A percentile compares a stretch with the other conserved stretches of the same genome.
phyloP scores from a whole-genome alignment of 805 yeast species.

The Wickerhamiella cacticola region DNA sequence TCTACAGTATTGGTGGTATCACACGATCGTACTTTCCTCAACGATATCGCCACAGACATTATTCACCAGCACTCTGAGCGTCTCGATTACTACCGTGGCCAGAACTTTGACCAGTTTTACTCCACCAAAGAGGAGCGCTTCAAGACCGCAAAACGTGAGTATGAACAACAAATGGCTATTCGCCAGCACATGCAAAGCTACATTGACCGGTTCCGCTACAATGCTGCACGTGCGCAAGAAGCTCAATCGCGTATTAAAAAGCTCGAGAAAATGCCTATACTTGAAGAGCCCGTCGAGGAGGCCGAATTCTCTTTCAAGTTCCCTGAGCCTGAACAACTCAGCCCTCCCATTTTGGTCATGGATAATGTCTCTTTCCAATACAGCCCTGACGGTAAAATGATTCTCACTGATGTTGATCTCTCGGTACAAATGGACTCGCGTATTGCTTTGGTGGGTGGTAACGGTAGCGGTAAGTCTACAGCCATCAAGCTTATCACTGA shows the following conservation, averaged over 20 bases:
- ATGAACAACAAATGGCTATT: slow-evolving; percentile 93
- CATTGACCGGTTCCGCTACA: slow-evolving; percentile 92
- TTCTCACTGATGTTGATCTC: slow-evolving; percentile 65
- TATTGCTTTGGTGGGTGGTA: slow-evolving; percentile 95
- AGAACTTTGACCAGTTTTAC: slow-evolving; percentile 87
- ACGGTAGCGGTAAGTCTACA: slow-evolving; percentile 98
- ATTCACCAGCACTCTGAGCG: slow-evolving; percentile 97
- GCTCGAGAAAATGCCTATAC: slow-evolving; percentile 80
- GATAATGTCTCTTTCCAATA: slow-evolving; percentile 83
- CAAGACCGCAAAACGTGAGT: slow-evolving; percentile 86
- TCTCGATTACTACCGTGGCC: slow-evolving; percentile 81
- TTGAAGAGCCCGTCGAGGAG: slow-evolving; percentile 93
- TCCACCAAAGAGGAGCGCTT: slow-evolving; percentile 90
- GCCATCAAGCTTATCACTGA: slow-evolving; percentile 78
- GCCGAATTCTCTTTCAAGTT: slow-evolving; percentile 72
- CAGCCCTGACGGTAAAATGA: slow-evolving; percentile 37
- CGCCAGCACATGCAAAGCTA: slow-evolving; percentile 87
- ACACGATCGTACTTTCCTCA: slow-evolving; percentile 92
- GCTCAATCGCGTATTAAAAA: slow-evolving; percentile 97
- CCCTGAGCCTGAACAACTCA: slow-evolving; percentile 86
- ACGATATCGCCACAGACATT: slow-evolving; percentile 97
- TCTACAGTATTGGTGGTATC: slow-evolving; percentile 92
- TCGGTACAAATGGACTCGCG: slow-evolving; percentile 90
- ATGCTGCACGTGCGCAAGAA: slow-evolving; percentile 94
- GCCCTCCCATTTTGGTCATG: slow-evolving; percentile 88